Conservation (phyloP, 805 yeast genomes). For the Naumovozyma dairenensis region DNA sequence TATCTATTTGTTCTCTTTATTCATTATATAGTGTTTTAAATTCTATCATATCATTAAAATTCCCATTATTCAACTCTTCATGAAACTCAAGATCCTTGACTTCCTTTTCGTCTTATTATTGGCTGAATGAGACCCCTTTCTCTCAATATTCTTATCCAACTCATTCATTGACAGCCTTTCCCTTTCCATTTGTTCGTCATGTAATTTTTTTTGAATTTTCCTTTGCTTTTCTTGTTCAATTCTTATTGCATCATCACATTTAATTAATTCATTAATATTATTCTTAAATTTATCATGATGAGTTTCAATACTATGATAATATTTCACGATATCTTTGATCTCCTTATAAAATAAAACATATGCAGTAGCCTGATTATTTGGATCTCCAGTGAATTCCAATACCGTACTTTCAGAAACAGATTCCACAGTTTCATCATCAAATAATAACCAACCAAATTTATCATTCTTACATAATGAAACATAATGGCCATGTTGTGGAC, state of each 20-base stretch:
- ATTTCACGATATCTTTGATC: constrained; percentile 21
- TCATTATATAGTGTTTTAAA: too few species aligned
- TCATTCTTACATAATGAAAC: constrained; percentile 76
- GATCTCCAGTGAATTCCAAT: constrained; percentile 77
- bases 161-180: too few species aligned
- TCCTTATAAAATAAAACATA: constrained; percentile 78
- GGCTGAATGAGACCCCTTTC: too few species aligned
- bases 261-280: constrained; percentile 16
- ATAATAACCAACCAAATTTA: constrained; percentile 77
- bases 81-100: constrained; percentile 22
- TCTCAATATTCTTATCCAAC: too few species aligned
- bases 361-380: constrained; percentile 82
- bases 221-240: constrained; percentile 1
- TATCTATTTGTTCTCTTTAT: too few species aligned
- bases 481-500: constrained; percentile 96
- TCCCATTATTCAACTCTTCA: constrained; percentile 5
- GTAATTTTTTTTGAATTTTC: background rate
- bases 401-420: constrained; percentile 77
- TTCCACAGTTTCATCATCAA: constrained; percentile 94
- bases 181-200: background rate
- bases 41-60: too few species aligned
- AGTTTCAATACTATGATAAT: background rate
- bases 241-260: constrained; percentile 18
- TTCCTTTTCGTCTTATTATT: constrained; percentile 11
- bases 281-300: constrained; percentile 8